Conservation (phyloP, 805 yeast genomes). For the Suhomyces canberraensis region DNA sequence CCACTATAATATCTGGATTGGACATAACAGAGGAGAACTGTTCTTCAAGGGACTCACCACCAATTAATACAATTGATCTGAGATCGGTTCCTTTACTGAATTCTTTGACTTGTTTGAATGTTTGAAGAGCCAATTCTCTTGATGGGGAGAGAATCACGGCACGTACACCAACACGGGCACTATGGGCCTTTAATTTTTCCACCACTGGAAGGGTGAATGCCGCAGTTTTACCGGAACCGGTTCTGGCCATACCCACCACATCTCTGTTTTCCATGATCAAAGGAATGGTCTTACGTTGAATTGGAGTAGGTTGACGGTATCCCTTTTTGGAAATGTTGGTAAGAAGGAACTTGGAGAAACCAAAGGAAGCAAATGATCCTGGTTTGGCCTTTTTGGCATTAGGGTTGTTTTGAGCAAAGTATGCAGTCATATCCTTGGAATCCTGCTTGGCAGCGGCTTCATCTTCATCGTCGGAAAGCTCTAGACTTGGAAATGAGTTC, state of each 20-base stretch:
- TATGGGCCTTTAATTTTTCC: slow-evolving; percentile 78
- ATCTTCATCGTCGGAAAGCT: slow-evolving; percentile 43
- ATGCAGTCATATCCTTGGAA: slow-evolving; percentile 45
- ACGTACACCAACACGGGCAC: slow-evolving; percentile 83
- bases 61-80: slow-evolving; percentile 77
- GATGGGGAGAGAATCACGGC: slow-evolving; percentile 91
- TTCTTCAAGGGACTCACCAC: slow-evolving; percentile 98
- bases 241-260: slow-evolving; percentile 99
- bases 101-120: slow-evolving; percentile 83
- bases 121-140: slow-evolving; percentile 94
- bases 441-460: slow-evolving; percentile 26
- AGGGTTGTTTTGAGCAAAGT: slow-evolving; percentile 41
- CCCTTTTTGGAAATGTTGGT: slow-evolving; percentile 79
- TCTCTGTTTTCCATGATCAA: slow-evolving; percentile 82
- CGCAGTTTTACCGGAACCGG: slow-evolving; percentile 99
- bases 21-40: slow-evolving; percentile 90
- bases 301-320: slow-evolving; percentile 93
- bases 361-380: slow-evolving; percentile 88
- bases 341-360: slow-evolving; percentile 70
- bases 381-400: slow-evolving; percentile 58
- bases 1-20: slow-evolving; percentile 91
- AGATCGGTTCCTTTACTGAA: slow-evolving; percentile 82
- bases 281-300: slow-evolving; percentile 94
- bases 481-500: slow-evolving; percentile 46
- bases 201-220: slow-evolving; percentile 90